Evolutionary conservation across 2,329 filamentous ascomycete species (phyloP), one percentile per base, ranked within the genome.

Genomic region (Calonectria hawksworthii): DNA sequence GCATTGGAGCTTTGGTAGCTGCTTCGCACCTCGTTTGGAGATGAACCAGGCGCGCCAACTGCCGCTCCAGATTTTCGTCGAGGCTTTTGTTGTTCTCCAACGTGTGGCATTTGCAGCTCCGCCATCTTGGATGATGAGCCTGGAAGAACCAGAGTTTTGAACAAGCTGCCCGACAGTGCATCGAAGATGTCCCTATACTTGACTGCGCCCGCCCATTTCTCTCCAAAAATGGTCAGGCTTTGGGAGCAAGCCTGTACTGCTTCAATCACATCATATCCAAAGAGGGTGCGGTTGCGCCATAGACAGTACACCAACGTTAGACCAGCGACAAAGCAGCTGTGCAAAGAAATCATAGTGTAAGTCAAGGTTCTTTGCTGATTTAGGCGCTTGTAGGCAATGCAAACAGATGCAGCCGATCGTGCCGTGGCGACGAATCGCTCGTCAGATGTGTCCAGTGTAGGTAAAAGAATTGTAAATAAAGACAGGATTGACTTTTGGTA

Each of bases 341-440:
- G 82, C 16, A 84, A 75, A 0, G 82, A 80, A 47, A 78, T 79
- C 74, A 83, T 79, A 16, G 82, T 82, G 73, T 82, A 83, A 61
- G 78, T 81, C 9, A 83, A 76, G 2, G 81, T 82, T 50, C 78
- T 80, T 47, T 81, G 75, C 52, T 82, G 80, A 56, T 83, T 82
- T 0, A 83, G 76, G 0, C 80, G 78, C 73, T 83, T 82, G 77
- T 83, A 83, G 3, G 81, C 78, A 1, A 76, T 80, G 76, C 81
- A 83, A 0, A 83, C 80, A 80, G 56, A 63, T 18, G 56, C 56
- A 13, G 56, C 56, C 2, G 56, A 63, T 9, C 56, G 56, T 7
- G 56, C 56, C 21, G 56, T 63, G 6, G 56, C 38, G 23, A 63
- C 6, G 26, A 63, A 63, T 23, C 56, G 56, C 9, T 63, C 56